Evolutionary conservation across 73 alveolate species (phyloP).

Genomic region (Paramecium sonneborni): DNA sequence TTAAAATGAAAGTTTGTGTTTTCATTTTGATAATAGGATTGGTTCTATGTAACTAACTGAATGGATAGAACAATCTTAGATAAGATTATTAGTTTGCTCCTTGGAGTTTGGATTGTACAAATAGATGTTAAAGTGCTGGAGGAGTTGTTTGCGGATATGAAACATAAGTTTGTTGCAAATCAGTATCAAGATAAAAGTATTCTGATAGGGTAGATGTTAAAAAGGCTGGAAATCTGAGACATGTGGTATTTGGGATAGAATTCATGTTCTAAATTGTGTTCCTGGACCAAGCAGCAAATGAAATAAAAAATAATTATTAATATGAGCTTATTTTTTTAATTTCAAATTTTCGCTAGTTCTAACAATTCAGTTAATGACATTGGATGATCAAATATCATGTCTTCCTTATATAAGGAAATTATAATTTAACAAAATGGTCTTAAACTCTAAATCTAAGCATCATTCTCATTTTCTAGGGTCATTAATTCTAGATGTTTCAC

Average conservation of each 20-base stretch:
- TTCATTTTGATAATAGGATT: background rate
- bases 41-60: background rate
- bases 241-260: background rate
- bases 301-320: background rate
- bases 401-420: background rate
- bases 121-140: slow-evolving; percentile 23
- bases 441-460: background rate
- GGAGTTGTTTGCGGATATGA: slow-evolving; percentile 51
- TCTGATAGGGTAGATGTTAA: slow-evolving; percentile 4
- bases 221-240: slow-evolving; percentile 27
- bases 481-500: background rate
- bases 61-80: slow-evolving; percentile 24
- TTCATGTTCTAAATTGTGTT: slow-evolving; percentile 9
- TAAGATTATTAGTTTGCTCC: slow-evolving; percentile 27
- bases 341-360: background rate
- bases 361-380: background rate
- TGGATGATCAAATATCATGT: background rate
- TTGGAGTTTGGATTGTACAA: slow-evolving; percentile 53
- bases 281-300: slow-evolving; percentile 30
- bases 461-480: background rate
- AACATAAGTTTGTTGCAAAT: slow-evolving; percentile 37
- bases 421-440: background rate
- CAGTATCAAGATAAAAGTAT: background rate
- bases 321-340: background rate
- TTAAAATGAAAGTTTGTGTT: background rate